A percentile compares a stretch with the other conserved stretches of the same genome.
These are phyloP conservation scores for Phytophthora europaea DNA, from an alignment of 352 stramenopile species.

Conservation along the genomic window DNA sequence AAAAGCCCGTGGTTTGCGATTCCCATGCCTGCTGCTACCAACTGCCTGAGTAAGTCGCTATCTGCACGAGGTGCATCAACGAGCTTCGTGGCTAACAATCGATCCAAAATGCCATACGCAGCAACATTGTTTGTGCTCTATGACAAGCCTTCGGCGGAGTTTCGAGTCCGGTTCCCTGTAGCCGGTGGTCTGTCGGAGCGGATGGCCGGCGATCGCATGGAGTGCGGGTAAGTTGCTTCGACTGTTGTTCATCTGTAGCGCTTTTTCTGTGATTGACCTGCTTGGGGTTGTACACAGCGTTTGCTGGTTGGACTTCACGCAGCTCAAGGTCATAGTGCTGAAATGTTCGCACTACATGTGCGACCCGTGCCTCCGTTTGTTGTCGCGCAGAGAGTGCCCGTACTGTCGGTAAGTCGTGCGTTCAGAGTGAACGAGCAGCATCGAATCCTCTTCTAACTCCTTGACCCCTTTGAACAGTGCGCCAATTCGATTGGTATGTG, in stretches of 20 bases:
- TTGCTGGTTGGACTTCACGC: slow-evolving; percentile 36
- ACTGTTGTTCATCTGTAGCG: background rate
- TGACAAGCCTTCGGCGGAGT: slow-evolving; percentile 15
- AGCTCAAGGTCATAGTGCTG: slow-evolving; percentile 31
- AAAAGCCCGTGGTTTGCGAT: slow-evolving; percentile 26
- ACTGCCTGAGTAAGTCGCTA: slow-evolving; percentile 12
- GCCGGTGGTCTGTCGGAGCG: slow-evolving; percentile 13
- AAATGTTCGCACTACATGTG: slow-evolving; percentile 48
- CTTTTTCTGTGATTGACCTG: background rate
- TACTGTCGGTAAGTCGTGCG: slow-evolving; percentile 28
- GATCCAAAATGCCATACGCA: background rate
- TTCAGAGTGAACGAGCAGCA: background rate
- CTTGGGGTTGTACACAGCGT: slow-evolving; percentile 11
- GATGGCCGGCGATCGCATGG: slow-evolving; percentile 36
- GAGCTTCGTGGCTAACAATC: slow-evolving; percentile 2
- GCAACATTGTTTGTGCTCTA: slow-evolving; percentile 26
- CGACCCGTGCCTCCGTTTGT: slow-evolving; percentile 28
- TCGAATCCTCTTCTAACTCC: background rate
- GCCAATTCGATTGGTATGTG: slow-evolving; percentile 16
- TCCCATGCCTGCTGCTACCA: slow-evolving; percentile 16
- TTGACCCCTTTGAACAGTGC: slow-evolving; percentile 10
- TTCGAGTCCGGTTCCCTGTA: slow-evolving; percentile 20
- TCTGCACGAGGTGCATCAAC: background rate
- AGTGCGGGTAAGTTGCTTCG: slow-evolving; percentile 28
- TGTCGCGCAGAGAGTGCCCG: slow-evolving; percentile 35